These are phyloP conservation scores for Colletotrichum noveboracense DNA, from an alignment of 2,329 filamentous ascomycete genomes.

Conservation along the genomic window DNA sequence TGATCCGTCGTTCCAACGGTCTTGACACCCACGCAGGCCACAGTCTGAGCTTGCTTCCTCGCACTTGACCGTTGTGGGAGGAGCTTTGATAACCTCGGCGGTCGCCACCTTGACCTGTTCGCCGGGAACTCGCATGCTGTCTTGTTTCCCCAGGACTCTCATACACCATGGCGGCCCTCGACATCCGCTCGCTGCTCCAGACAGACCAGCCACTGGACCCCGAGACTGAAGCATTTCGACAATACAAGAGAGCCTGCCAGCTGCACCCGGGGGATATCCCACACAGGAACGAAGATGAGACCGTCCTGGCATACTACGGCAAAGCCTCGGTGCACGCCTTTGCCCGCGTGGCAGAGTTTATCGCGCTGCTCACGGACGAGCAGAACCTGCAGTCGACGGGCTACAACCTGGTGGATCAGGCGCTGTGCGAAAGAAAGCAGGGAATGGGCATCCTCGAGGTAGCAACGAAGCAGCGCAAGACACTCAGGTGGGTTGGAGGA, in stretches of 20 bases:
- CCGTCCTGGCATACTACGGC: not conserved
- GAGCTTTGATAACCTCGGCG: not conserved
- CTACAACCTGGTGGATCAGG: constrained; percentile 10
- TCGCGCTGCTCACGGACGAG: not conserved
- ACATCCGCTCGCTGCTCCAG: constrained; percentile 7
- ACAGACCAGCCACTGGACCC: not conserved
- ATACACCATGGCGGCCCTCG: not conserved
- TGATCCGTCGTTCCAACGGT: not conserved
- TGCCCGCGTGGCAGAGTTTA: not conserved
- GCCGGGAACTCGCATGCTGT: not conserved
- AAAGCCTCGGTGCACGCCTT: not conserved
- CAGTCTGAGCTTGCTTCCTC: not conserved
- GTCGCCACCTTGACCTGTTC: not conserved
- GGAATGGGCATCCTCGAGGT: constrained; percentile 15
- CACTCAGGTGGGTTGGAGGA: not conserved
- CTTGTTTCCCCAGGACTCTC: not conserved
- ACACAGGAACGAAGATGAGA: not conserved
- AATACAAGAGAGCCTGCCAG: not conserved
- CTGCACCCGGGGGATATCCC: not conserved
- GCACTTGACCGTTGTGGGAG: not conserved
- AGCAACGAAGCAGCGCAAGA: constrained; percentile 3
- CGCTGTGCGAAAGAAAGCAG: not conserved
- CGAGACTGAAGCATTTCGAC: not conserved
- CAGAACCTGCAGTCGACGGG: constrained; percentile 10
- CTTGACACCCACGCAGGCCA: not conserved